Evolutionary conservation across 208 protist species (phyloP).

Genomic region (Trypanosoma scelopori): DNA sequence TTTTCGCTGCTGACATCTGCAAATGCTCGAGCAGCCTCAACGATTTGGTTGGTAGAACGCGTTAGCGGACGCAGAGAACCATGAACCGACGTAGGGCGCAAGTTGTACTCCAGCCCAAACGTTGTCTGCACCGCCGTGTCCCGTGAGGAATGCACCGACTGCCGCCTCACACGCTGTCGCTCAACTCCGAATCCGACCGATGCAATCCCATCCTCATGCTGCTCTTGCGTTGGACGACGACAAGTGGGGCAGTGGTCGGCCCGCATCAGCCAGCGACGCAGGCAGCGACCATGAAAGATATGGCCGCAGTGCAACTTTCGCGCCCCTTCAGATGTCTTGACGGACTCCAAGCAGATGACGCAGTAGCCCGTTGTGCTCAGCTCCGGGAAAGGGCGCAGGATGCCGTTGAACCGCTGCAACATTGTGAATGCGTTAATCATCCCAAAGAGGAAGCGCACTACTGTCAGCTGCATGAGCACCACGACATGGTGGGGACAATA

Average conservation of each 20-base stretch:
- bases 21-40: not conserved
- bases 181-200: not conserved
- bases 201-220: not conserved
- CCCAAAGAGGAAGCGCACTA: constrained; percentile 46
- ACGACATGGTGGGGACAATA: constrained; percentile 44
- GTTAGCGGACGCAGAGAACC: constrained; percentile 17
- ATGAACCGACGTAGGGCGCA: constrained; percentile 8
- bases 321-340: constrained; percentile 36
- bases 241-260: constrained; percentile 66
- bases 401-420: constrained; percentile 38
- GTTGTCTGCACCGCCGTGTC: constrained; percentile 27
- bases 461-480: constrained; percentile 45
- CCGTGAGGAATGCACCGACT: not conserved
- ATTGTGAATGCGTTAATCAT: constrained; percentile 23
- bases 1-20: not conserved
- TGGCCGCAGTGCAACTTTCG: constrained; percentile 80
- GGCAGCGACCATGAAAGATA: constrained; percentile 74
- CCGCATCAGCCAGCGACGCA: constrained; percentile 74
- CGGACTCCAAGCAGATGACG: constrained; percentile 74
- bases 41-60: not conserved
- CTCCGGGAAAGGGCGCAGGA: constrained; percentile 54
- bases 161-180: not conserved
- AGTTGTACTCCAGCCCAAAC: constrained; percentile 7
- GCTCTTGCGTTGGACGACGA: constrained; percentile 35
- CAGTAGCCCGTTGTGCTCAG: constrained; percentile 46